Base-by-base conservation (phyloP, 2,329 filamentous ascomycete genomes). In the Capronia coronata region DNA sequence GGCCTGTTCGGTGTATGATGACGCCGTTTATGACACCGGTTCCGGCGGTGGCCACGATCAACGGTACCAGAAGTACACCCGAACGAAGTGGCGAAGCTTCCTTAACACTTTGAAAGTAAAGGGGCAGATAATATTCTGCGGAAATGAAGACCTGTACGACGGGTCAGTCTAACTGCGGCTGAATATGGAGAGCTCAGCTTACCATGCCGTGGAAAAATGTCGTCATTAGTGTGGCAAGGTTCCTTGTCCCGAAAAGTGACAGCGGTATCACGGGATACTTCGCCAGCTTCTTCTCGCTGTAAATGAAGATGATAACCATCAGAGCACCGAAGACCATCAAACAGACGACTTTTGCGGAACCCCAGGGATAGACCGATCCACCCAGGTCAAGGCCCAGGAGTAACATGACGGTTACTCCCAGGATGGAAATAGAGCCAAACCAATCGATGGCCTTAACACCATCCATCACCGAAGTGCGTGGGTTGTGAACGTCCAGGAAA, bases 341-440 rank as follows among this genome's bases (percentile, higher is more conserved):
- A 61, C 85, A 89, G 59, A 94, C 76, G 25, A 90, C 84, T 1
- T 79, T 83, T 1, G 84, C 74, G 0, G 85, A 90, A 45, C 70
- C 68, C 88, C 88, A 94, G 1, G 89, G 84, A 56, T 79, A 80
- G 18, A 75, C 74, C 44, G 88, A 78, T 42, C 87, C 89, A 47
- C 89, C 90, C 54, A 91, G 87, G 63, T 94, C 84, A 9, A 95
- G 78, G 0, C 88, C 90, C 35, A 95, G 80, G 2, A 95, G 78
- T 57, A 94, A 75, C 86, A 94, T 91, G 16, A 94, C 73, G 0
- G 86, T 90, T 16, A 84, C 87, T 35, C 84, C 85, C 19, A 90
- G 77, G 63, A 94, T 79, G 23, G 75, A 69, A 21, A 82, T 58
- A 1, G 74, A 75, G n/a, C 80, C 80, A 8, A 78, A 59, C 80